Conservation (phyloP, 768 basidiomycete genomes). For the Fistulinella prunicolor region DNA sequence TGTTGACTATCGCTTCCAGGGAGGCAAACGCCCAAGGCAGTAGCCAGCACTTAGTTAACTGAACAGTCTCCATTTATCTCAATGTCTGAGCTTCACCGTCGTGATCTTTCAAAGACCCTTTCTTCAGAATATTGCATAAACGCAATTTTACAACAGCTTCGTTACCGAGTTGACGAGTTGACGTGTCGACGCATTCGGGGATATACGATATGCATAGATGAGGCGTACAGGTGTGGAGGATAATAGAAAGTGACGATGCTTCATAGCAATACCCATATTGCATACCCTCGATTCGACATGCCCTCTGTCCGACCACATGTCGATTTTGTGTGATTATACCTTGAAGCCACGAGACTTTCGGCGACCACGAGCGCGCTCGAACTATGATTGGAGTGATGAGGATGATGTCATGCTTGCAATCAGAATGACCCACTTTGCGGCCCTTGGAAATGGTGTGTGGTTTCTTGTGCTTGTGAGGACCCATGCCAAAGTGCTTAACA, state of each 20-base stretch:
- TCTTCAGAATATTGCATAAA: background rate
- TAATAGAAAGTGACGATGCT: conserved; percentile 17
- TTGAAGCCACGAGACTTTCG: conserved; percentile 98
- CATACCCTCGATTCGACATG: conserved; percentile 30
- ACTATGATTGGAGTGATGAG: conserved; percentile 41
- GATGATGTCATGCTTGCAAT: background rate
- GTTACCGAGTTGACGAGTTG: background rate
- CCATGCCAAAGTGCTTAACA: conserved; percentile 98
- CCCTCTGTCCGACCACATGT: conserved; percentile 28
- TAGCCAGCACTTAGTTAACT: background rate
- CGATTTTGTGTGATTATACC: conserved; percentile 58
- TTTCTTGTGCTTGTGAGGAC: conserved; percentile 98
- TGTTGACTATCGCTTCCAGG: conserved; percentile 8
- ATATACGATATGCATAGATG: conserved; percentile 26
- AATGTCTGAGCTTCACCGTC: no score
- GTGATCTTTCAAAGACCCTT: background rate
- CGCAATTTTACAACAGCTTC: background rate
- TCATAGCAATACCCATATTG: conserved; percentile 31
- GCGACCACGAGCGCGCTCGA: conserved; percentile 98
- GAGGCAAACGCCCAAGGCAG: conserved; percentile 20
- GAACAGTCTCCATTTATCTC: background rate
- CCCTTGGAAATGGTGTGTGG: conserved; percentile 95
- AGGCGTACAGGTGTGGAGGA: conserved; percentile 22
- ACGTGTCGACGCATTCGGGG: conserved; percentile 7
- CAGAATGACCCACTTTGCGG: conserved; percentile 63